Conservation (phyloP, 2,329 filamentous ascomycete species). For the Calonectria pseudoturangicola region DNA sequence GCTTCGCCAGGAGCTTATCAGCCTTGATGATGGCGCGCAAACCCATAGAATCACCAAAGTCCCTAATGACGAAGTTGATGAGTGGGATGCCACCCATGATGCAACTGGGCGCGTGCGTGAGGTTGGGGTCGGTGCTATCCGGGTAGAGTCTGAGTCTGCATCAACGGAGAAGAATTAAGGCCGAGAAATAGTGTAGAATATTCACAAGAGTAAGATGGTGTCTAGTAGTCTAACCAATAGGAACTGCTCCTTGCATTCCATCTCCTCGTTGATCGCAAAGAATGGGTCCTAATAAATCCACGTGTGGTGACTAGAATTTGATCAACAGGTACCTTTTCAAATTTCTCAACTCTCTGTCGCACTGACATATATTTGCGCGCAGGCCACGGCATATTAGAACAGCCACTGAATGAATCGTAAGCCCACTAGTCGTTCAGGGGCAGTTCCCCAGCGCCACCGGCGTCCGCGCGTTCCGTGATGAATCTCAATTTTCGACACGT, state of each 20-base stretch:
- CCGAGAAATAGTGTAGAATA: not conserved
- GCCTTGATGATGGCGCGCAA: constrained; percentile 28
- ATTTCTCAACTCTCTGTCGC: too few species aligned
- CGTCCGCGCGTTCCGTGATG: constrained; percentile 4
- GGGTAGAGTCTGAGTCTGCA: not conserved
- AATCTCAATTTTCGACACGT: not conserved
- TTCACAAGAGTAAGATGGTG: not conserved
- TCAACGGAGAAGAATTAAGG: not conserved
- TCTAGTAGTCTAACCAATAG: not conserved
- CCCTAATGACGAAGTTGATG: constrained; percentile 4
- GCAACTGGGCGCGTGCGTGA: constrained; percentile 27
- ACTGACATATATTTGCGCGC: too few species aligned
- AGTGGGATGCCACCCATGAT: constrained; percentile 35
- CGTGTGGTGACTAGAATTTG: too few species aligned
- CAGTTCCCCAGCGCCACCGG: not conserved
- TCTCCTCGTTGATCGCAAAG: too few species aligned
- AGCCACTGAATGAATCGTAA: too few species aligned
- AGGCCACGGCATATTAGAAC: too few species aligned
- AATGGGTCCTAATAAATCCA: too few species aligned
- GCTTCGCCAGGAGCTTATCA: constrained; percentile 29
- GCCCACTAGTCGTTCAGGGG: too few species aligned
- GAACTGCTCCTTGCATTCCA: not conserved
- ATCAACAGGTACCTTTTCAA: too few species aligned
- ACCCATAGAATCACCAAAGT: constrained; percentile 28
- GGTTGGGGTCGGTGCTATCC: not conserved